phyloP scores from a whole-genome alignment of 225 moss, liverwort and hornwort genomes.

The Takakia lepidozioides region DNA sequence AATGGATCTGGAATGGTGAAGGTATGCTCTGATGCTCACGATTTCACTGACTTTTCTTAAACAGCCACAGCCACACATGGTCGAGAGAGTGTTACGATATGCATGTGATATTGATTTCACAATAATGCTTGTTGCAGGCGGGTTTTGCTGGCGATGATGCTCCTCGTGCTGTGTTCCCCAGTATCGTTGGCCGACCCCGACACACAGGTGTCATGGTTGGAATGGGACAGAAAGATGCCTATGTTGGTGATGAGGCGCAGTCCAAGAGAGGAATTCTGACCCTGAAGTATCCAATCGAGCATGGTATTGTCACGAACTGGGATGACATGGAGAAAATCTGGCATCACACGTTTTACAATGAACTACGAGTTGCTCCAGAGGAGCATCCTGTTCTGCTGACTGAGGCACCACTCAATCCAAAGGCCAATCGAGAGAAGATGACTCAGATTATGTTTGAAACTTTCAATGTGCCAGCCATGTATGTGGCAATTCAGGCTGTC shows the following conservation, averaged over 20 bases:
- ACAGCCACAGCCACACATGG: too few relatives aligned
- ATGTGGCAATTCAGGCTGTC: constrained; percentile 57
- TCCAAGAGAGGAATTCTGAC: constrained; percentile 60
- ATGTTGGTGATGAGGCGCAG: constrained; percentile 59
- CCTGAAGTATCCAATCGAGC: constrained; percentile 59
- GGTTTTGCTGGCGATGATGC: constrained; percentile 96
- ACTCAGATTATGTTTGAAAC: constrained; percentile 69
- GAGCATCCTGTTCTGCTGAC: constrained; percentile 56
- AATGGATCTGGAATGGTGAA: too few relatives aligned
- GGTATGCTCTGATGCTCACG: too few relatives aligned
- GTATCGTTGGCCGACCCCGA: constrained; percentile 79
- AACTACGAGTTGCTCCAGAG: constrained; percentile 54
- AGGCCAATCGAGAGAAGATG: constrained; percentile 69
- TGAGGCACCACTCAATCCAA: constrained; percentile 56
- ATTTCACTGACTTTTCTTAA: too few relatives aligned
- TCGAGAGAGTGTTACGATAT: too few relatives aligned
- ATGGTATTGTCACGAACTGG: constrained; percentile 62
- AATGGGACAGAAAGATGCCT: constrained; percentile 62
- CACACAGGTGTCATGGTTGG: constrained; percentile 68
- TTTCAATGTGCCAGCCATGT: constrained; percentile 55
- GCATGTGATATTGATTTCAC: background rate
- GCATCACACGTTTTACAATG: constrained; percentile 65
- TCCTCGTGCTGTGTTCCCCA: constrained; percentile 89
- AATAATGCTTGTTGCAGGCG: constrained; percentile 32
- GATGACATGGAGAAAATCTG: constrained; percentile 70